Evolutionary conservation across 345 rosid species (phyloP), one percentile per base, ranked within the genome.

Genomic region (Erucastrum elatum): DNA sequence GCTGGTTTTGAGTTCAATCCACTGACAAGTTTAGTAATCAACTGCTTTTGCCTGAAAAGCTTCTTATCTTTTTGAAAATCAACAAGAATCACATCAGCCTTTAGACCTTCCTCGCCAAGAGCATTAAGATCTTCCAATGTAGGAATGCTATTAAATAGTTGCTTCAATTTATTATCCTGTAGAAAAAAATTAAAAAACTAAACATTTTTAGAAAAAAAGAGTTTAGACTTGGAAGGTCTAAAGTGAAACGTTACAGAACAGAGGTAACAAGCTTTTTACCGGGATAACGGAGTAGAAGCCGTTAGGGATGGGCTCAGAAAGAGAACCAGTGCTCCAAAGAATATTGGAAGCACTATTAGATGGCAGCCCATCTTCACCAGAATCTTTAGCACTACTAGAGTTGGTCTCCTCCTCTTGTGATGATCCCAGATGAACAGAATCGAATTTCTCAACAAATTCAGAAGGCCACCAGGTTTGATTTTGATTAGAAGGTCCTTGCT

Each of bases 1-100:
- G 97, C 91, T 53, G 98, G 96, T 79, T 93, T 91, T 73, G 99
- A 89, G 83, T 87, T 88, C 85, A 90, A 72, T 77, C 98, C 99
- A 82, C 86, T 93, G 68, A 90, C 96, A 70, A 92, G 84, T 70
- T 91, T 85, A 72, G 82, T 74, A 62, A 87, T 87, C 87, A 90
- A 82, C 84, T 90, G 98, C 85, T 96, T 93, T 74, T 91, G 87
- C 96, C 90, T 90, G 26, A 86, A 89, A 75, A 96, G 85, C 84
- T 91, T 96, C 82, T 90, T 93, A 83, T 96, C 99, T 78, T 88
- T 96, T 82, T 84, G 84, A 71, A 83, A 68, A 84, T 96, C 98
- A 33, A 96, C 99, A 72, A 93, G 85, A 82, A 96, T 96, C 44
- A 86, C 84, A 79, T 94, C 98, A 37, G 88, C 94, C 83, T 82